Percentiles rank a stretch among this genome's conserved stretches.
These are phyloP conservation scores for Schwanniomyces sp. DNA, from an alignment of 805 yeast species.

Conservation along the genomic window DNA sequence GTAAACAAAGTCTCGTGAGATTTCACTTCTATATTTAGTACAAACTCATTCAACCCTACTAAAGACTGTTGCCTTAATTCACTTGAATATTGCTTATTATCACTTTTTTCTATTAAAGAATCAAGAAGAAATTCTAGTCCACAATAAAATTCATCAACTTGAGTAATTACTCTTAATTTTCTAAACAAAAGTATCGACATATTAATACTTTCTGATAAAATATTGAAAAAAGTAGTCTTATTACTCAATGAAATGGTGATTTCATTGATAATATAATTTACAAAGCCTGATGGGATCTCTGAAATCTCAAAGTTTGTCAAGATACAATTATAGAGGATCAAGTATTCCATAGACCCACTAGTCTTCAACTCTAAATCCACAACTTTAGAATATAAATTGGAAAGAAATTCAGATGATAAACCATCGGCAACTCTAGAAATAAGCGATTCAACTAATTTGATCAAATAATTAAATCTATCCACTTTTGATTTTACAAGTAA, in stretches of 20 bases:
- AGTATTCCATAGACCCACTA: constrained; percentile 23
- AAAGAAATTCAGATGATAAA: constrained; percentile 17
- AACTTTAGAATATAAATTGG: constrained; percentile 14
- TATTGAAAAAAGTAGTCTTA: constrained; percentile 24
- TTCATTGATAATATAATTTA: constrained; percentile 22
- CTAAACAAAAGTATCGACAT: constrained; percentile 17
- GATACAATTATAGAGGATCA: constrained; percentile 25
- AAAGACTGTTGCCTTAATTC: constrained; percentile 29
- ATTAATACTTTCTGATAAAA: constrained; percentile 27
- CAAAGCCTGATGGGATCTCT: constrained; percentile 15
- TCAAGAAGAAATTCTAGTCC: constrained; percentile 12
- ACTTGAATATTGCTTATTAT: constrained; percentile 24
- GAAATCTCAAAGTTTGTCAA: constrained; percentile 14
- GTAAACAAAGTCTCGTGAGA: constrained; percentile 8
- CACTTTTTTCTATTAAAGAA: constrained; percentile 16
- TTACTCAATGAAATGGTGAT: constrained; percentile 20
- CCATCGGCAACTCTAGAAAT: constrained; percentile 13
- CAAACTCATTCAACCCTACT: constrained; percentile 20
- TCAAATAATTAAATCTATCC: constrained; percentile 20
- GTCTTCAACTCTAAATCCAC: constrained; percentile 16
- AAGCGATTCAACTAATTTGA: constrained; percentile 28
- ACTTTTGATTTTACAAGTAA: constrained; percentile 20
- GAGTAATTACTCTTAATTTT: constrained; percentile 8
- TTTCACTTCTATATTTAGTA: constrained; percentile 8
- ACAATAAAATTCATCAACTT: not conserved